These are phyloP conservation scores for Coemansia sp. DNA, from an alignment of 192 early-diverging fungal genomes.

Conservation along the genomic window DNA sequence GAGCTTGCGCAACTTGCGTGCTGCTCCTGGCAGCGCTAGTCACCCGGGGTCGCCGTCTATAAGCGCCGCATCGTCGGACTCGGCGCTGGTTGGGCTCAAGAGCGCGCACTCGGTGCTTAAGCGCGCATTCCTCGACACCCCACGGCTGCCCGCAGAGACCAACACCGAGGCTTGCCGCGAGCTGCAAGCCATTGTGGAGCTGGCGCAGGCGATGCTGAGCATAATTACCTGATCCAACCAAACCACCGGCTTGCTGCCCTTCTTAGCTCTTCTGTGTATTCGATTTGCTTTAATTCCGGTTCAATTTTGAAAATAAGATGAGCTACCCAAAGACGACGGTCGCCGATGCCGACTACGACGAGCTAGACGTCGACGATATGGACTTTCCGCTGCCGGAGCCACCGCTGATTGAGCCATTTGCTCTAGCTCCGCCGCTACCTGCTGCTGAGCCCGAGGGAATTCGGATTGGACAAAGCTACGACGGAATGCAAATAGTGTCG, in stretches of 20 bases:
- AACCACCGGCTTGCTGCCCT: not conserved
- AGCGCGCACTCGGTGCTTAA: slow-evolving; percentile 27
- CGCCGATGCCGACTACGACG: slow-evolving; percentile 9
- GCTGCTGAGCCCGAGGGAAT: slow-evolving; percentile 1
- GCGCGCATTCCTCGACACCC: not conserved
- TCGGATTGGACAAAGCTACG: slow-evolving; percentile 26
- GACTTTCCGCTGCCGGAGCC: slow-evolving; percentile 55
- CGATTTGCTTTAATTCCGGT: not conserved
- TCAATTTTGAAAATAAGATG: not conserved
- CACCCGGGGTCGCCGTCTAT: not conserved
- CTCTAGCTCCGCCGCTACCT: slow-evolving; percentile 2
- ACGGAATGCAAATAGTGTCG: slow-evolving; percentile 17
- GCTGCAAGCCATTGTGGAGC: slow-evolving; percentile 32
- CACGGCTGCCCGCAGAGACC: slow-evolving; percentile 3
- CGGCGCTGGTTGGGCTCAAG: slow-evolving; percentile 19
- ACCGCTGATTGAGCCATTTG: slow-evolving; percentile 3
- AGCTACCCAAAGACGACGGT: slow-evolving; percentile 1
- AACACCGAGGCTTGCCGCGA: slow-evolving; percentile 15
- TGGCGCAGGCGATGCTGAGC: slow-evolving; percentile 29
- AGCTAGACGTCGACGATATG: slow-evolving; percentile 57
- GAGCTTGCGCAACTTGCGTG: slow-evolving; percentile 38
- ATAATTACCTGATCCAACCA: slow-evolving; percentile 4
- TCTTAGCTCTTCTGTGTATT: not conserved
- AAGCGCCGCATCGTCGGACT: not conserved
- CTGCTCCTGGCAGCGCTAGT: not conserved